phyloP scores from a whole-genome alignment of 495 filamentous ascomycete species.

The Penicillium antarcticum region DNA sequence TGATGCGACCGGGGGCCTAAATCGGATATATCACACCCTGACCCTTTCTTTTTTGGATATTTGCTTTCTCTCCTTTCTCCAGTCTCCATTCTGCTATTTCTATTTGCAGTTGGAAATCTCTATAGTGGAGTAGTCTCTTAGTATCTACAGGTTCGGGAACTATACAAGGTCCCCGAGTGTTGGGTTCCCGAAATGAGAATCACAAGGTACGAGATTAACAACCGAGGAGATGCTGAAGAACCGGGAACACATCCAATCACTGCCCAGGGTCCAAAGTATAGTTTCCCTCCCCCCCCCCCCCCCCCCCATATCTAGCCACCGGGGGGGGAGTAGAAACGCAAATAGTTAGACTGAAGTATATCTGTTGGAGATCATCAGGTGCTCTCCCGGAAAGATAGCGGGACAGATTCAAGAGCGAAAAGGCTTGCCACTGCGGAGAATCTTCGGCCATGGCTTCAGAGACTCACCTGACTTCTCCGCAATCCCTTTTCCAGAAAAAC shows the following conservation, averaged over 20 bases:
- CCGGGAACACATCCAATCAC: neutral
- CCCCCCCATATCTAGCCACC: neutral
- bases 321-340: neutral
- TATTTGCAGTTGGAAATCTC: too few species aligned
- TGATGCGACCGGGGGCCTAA: constrained; percentile 14
- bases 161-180: constrained; percentile 1
- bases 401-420: neutral
- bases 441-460: too few species aligned
- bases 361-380: neutral
- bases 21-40: constrained; percentile 27
- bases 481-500: constrained; percentile 21
- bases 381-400: constrained; percentile 4
- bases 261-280: neutral
- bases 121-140: neutral
- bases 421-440: constrained; percentile 14
- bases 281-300: neutral
- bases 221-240: too few species aligned
- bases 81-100: too few species aligned
- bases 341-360: neutral
- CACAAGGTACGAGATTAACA: neutral
- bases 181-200: neutral
- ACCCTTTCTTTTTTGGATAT: neutral
- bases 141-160: neutral
- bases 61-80: neutral
- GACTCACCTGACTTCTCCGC: constrained; percentile 17